These are phyloP conservation scores for Ilex paraguariensis DNA, from an alignment of 305 asterid species.

Conservation along the genomic window DNA sequence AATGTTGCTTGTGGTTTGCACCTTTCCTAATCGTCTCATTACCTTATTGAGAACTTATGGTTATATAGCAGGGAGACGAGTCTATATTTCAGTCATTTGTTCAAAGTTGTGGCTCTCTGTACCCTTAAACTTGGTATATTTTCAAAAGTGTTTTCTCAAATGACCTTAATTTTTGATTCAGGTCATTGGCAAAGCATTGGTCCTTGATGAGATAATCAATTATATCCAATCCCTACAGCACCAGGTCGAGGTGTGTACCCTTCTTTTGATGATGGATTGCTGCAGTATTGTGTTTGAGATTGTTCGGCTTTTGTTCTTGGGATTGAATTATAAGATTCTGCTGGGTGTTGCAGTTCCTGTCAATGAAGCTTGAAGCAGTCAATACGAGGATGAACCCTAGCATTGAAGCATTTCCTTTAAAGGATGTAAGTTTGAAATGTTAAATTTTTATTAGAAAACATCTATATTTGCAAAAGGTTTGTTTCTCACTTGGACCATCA, in stretches of 20 bases:
- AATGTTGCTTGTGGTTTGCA: too few species aligned
- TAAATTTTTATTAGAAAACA: not conserved
- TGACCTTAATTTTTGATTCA: conserved; percentile 21
- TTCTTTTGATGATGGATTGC: not conserved
- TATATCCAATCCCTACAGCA: conserved; percentile 86
- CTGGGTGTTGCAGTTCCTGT: conserved; percentile 50
- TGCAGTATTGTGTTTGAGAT: not conserved
- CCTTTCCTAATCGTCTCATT: too few species aligned
- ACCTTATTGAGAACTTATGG: not conserved
- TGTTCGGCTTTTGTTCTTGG: too few species aligned
- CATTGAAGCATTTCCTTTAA: conserved; percentile 73
- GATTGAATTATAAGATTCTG: too few species aligned
- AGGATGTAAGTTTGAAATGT: conserved; percentile 55
- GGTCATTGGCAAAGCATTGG: conserved; percentile 89
- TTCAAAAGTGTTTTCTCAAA: conserved; percentile 1
- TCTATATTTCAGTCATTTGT: not conserved
- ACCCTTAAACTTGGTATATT: conserved; percentile 4
- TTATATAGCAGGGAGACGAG: not conserved
- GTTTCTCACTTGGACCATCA: too few species aligned
- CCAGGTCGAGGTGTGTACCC: conserved; percentile 74
- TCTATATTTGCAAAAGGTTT: too few species aligned
- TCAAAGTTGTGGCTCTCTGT: conserved; percentile 3
- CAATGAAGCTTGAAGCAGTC: conserved; percentile 94
- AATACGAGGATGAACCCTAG: conserved; percentile 52
- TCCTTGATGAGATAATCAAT: conserved; percentile 92